Evolutionary conservation across 2,329 filamentous ascomycete species (phyloP), one percentile per base, ranked within the genome.

Genomic region (Fusarium temperatum): DNA sequence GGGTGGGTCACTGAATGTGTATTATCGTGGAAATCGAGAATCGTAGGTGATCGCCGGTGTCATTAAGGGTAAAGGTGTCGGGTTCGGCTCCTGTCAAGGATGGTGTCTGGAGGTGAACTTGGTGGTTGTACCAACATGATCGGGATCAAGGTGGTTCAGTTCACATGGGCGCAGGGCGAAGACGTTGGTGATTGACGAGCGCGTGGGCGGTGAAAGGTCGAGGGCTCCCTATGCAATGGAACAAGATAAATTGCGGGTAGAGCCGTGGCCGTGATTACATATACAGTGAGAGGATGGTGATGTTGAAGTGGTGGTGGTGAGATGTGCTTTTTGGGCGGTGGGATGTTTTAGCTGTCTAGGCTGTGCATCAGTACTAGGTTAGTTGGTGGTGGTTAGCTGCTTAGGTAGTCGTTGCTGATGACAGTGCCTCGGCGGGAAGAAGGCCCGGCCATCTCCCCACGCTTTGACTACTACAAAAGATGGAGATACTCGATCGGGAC

Each of bases 81-180:
- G 70, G 73, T 77, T 80, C 79, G 80, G 79, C 81, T 82, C 80
- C 81, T 78, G 75, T 78, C 69, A 79, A 81, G 74, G 80, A 76
- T 79, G 73, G 73, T 81, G 75, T 80, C 78, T 82, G 79, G 78
- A 80, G 80, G 73, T 77, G 76, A 75, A 75, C 73, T 79, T 72
- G 77, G 75, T 74, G 78, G 78, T 80, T 80, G 80, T 78, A 81
- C 79, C 80, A 83, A 84, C 83, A 85, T 85, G 83, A 82, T 85
- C 82, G 78, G 77, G 77, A 70, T 51, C 72, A 76, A 68, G 57
- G 68, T 66, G 68, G 66, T 71, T 81, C 69, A 81, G 66, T 75
- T 81, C 71, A 82, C 81, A 81, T 82, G 77, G 74, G 74, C 75
- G 76, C 77, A 72, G 70, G 73, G 72, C 56, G 70, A 68, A 41